Percentiles rank a stretch among this genome's conserved stretches.
Evolutionary conservation across 768 basidiomycete genomes (phyloP).

Genomic region (Daedaleopsis sinensis): DNA sequence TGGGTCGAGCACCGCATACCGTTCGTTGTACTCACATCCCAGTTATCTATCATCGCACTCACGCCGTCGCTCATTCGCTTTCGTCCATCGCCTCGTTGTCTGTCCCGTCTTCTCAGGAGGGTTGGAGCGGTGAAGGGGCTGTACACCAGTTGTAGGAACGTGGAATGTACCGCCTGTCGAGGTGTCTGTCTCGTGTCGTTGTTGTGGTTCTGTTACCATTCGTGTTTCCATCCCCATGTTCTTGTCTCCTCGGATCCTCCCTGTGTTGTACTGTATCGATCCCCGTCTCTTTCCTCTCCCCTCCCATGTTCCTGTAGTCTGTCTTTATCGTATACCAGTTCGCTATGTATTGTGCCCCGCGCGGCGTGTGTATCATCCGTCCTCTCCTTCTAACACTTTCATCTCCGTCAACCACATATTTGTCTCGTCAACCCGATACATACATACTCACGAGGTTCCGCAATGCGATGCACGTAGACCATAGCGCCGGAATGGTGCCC

Average conservation of each 20-base stretch:
- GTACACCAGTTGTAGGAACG: no score
- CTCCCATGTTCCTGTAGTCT: not conserved
- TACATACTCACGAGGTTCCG: no score
- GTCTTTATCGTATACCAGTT: not conserved
- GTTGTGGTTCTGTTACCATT: not conserved
- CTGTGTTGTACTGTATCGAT: not conserved
- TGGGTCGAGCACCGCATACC: no score
- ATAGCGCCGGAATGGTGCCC: no score
- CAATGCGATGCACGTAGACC: no score
- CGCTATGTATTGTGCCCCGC: not conserved
- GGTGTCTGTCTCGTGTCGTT: not conserved
- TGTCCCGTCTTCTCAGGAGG: no score
- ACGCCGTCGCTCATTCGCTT: not conserved
- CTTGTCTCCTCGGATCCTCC: not conserved
- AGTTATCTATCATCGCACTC: not conserved
- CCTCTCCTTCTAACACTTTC: no score
- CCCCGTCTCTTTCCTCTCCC: not conserved
- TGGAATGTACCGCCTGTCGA: no score
- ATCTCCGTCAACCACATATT: no score
- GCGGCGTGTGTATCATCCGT: no score
- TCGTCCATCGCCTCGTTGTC: not conserved
- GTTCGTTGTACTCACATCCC: not conserved
- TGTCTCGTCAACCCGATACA: no score
- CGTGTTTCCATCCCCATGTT: not conserved
- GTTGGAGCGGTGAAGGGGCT: no score